Evolutionary conservation across 306 rosid species (phyloP), one percentile per base, ranked within the genome.

Genomic region (Begonia masoniana): DNA sequence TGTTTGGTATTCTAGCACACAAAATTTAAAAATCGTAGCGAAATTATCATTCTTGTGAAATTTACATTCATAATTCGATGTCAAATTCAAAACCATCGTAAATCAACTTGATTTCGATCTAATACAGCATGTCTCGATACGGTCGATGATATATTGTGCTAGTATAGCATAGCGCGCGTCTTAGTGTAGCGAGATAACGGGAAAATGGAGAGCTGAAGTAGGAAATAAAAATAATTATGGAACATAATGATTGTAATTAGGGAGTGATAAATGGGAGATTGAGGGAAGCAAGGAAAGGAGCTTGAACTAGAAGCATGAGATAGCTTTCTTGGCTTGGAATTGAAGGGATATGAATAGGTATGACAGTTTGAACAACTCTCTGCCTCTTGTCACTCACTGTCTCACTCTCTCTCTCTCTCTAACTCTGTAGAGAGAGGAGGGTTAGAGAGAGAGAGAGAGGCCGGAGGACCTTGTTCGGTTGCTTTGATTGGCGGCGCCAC

Each of bases 361-460:
- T 60, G 81, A 76, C 74, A 53, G 87, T 81, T 78, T 66, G 78
- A 81, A 83, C 80, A 73, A 76, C 81, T 66, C 72, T 47, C 77
- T 76, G 67, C 71, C 63, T 57, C 41, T 52, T 5, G 15, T 13
- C 51, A 12, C 56, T 5, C 42, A 10, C 3, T 47, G 10, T n/a
- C 48, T 65, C 54, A 46, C 61, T 64, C 70, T 52, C 55, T 57
- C 61, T 50, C 60, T 43, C 62, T 35, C 42, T 14, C 35, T 26
- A 17, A 17, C 19, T n/a, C 19, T 17, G 1, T 1, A 17, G 19
- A 17, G 19, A 17, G 19, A 17, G 19, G 19, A 17, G 19, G 19
- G 19, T 17, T 17, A 17, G 19, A 26, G 35, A 26, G 35, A 26
- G 47, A 19, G 36, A 63, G 63, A 43, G 62, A 14, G 10, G 43